Evolutionary conservation across 805 yeast genomes (phyloP).

Genomic region (Pichia phayaonensis): DNA sequence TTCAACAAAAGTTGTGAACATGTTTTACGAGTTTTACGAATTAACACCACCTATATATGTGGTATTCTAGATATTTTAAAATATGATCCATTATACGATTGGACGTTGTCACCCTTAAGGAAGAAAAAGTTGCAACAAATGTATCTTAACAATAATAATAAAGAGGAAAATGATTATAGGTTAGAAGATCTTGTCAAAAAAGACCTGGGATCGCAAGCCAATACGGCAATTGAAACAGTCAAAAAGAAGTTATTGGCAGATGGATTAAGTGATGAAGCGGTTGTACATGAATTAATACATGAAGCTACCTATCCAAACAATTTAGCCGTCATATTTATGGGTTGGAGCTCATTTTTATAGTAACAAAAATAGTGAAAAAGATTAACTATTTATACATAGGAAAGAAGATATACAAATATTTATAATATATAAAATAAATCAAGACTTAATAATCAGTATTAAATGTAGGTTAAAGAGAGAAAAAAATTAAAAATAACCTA

Average conservation of each 20-base stretch:
- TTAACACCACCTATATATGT: slow-evolving; percentile 59
- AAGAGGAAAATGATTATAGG: slow-evolving; percentile 12
- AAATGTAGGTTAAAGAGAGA: background rate
- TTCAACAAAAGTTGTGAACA: slow-evolving; percentile 69
- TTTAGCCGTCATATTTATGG: slow-evolving; percentile 67
- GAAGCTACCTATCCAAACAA: slow-evolving; percentile 66
- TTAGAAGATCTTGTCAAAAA: slow-evolving; percentile 17
- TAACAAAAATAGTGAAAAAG: background rate
- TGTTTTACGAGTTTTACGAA: slow-evolving; percentile 58
- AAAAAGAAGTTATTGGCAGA: slow-evolving; percentile 57
- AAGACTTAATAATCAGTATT: background rate
- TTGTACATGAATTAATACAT: slow-evolving; percentile 69
- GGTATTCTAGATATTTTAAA: slow-evolving; percentile 78
- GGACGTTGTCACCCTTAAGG: slow-evolving; percentile 79
- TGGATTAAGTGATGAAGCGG: slow-evolving; percentile 75
- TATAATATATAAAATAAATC: background rate
- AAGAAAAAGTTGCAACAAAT: slow-evolving; percentile 44
- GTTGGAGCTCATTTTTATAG: slow-evolving; percentile 75
- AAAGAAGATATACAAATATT: background rate
- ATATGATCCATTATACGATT: slow-evolving; percentile 89
- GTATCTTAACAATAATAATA: slow-evolving; percentile 9
- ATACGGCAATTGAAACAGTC: slow-evolving; percentile 68
- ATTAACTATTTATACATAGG: background rate
- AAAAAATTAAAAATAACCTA: background rate
- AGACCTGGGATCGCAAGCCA: slow-evolving; percentile 58